Evolutionary conservation across 2,329 filamentous ascomycete species (phyloP), one percentile per base, ranked within the genome.

Genomic region (Apiospora marii): DNA sequence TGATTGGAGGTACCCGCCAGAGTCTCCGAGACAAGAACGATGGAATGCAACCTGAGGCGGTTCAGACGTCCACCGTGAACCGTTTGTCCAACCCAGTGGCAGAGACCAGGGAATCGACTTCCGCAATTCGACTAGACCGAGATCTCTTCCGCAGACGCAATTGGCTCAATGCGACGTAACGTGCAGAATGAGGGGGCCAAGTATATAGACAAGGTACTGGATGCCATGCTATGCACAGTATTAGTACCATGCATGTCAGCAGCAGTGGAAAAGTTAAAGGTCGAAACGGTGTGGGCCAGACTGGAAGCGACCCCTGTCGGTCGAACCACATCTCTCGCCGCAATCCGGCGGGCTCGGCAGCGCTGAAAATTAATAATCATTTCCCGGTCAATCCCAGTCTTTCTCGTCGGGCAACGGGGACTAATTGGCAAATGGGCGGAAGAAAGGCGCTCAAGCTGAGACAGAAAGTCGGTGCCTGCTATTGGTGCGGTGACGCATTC

Each of bases 251-350:
- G 58, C 58, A 64, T 41, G 58, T 64, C 58, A 64, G 58, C 58
- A 61, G 30, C 51, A 58, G 24, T 58, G 51, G 30, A 58, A 16
- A 30, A 58, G 27, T 22, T 49, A 4, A 49, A 49, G 49, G 49
- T 13, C n/a, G 49, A 22, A n/a, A 51, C 49, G 49, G 49, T 51
- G 49, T 51, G 49, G 49, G 49, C 13, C 13, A 51, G 46, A 24
- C 24, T 51, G n/a, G 14, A 37, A 37, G n/a, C 27, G 5, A 34
- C 53, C 58, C 58, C n/a, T 64, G 58, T 64, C 58, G 34, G 22
- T 64, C 8, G 58, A 64, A 41, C 58, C 34, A 64, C 16, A 64
- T 64, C 34, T 64, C 58, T 64, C 58, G 58, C 58, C 58, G 58
- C 58, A 64, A 64, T 64, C 58, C 58, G 58, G 30, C 58, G 58